A percentile compares a stretch with the other conserved stretches of the same genome.
Conservation (phyloP, 2,329 filamentous ascomycete genomes). For the Fusarium circinatum region DNA sequence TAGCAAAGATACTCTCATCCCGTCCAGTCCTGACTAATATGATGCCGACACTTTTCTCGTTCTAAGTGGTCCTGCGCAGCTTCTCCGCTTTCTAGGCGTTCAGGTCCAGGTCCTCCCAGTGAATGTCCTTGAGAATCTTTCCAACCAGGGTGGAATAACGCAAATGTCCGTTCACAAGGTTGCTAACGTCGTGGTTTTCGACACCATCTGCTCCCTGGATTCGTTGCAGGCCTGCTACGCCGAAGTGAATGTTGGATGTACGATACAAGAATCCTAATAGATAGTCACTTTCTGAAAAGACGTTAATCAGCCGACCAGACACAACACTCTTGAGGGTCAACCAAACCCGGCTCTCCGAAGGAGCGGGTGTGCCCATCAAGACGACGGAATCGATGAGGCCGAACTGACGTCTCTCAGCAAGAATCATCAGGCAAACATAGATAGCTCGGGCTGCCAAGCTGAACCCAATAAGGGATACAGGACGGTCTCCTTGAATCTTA, state of each 20-base stretch:
- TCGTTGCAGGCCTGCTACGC: conserved; percentile 84
- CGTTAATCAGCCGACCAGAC: conserved; percentile 86
- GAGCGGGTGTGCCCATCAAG: conserved; percentile 83
- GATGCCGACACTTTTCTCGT: conserved; percentile 32
- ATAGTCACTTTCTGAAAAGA: conserved; percentile 87
- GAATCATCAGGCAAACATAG: conserved; percentile 80
- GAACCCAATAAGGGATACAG: conserved; percentile 84
- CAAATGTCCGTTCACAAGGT: conserved; percentile 74
- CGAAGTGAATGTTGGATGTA: conserved; percentile 81
- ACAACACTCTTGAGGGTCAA: conserved; percentile 81
- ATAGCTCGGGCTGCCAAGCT: conserved; percentile 85
- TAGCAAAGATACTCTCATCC: conserved; percentile 13
- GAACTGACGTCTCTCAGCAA: conserved; percentile 85
- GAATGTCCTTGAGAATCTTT: conserved; percentile 72
- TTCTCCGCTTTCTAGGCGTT: conserved; percentile 43
- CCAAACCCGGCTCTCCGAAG: conserved; percentile 79
- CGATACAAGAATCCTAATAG: conserved; percentile 90
- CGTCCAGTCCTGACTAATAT: conserved; percentile 18
- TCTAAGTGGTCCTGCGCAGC: conserved; percentile 32
- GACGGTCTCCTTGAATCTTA: conserved; percentile 83
- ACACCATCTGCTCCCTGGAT: conserved; percentile 72
- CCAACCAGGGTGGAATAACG: conserved; percentile 76
- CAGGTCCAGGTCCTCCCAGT: conserved; percentile 72
- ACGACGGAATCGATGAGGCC: conserved; percentile 88
- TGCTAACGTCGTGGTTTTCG: conserved; percentile 75